Conservation (phyloP, 2,329 filamentous ascomycete species). For the Penicillium janthinellum region DNA sequence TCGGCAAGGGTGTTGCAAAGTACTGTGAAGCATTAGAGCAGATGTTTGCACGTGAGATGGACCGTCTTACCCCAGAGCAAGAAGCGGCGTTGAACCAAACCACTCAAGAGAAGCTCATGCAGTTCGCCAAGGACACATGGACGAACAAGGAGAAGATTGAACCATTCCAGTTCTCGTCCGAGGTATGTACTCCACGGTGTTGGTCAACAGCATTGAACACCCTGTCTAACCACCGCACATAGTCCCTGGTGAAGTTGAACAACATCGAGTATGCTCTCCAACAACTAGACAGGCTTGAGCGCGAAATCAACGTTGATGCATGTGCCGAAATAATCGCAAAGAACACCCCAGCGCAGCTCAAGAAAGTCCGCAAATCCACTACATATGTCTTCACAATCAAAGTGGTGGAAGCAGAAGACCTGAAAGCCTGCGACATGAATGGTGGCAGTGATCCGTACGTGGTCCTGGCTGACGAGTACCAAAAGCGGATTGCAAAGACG, state of each 20-base stretch:
- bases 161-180: slow-evolving; percentile 93
- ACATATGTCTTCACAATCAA: slow-evolving; percentile 99
- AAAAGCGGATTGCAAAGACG: slow-evolving; percentile 93
- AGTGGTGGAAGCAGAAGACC: slow-evolving; percentile 94
- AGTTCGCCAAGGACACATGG: slow-evolving; percentile 91
- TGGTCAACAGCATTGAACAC: background rate
- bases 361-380: slow-evolving; percentile 67
- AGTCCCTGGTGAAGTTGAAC: slow-evolving; percentile 98
- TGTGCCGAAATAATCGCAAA: slow-evolving; percentile 80
- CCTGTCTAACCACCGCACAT: slow-evolving; percentile 24
- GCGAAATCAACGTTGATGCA: slow-evolving; percentile 84
- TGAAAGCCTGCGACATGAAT: slow-evolving; percentile 96
- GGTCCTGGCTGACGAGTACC: slow-evolving; percentile 94
- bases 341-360: slow-evolving; percentile 70
- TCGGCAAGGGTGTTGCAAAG: slow-evolving; percentile 76
- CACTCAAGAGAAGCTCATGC: slow-evolving; percentile 88
- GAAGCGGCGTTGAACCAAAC: slow-evolving; percentile 75
- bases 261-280: slow-evolving; percentile 94
- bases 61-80: slow-evolving; percentile 84
- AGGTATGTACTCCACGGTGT: slow-evolving; percentile 59
- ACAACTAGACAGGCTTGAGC: slow-evolving; percentile 87
- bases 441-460: slow-evolving; percentile 96
- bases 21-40: slow-evolving; percentile 93
- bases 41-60: slow-evolving; percentile 88
- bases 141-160: slow-evolving; percentile 89